Percentiles rank a stretch among this genome's conserved stretches.
Evolutionary conservation across 2,329 filamentous ascomycete genomes (phyloP).

Genomic region (Tolypocladium guangdongense): DNA sequence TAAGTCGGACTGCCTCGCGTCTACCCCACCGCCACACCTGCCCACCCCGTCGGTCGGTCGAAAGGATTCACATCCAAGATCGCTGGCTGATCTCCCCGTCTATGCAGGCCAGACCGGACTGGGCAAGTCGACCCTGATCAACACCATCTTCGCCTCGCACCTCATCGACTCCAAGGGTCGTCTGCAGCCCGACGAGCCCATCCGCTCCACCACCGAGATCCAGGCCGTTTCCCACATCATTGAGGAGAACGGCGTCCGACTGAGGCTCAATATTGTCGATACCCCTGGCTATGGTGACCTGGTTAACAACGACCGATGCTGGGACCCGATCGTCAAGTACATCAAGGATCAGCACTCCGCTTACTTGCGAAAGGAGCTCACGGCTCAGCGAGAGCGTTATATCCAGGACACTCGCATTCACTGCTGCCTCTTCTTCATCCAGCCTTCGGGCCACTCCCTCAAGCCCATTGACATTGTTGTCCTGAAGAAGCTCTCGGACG

Average conservation of each 20-base stretch:
- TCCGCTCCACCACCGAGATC: conserved; percentile 94
- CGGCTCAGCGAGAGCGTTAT: conserved; percentile 96
- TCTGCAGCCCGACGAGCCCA: conserved; percentile 80
- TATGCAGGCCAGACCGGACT: conserved; percentile 85
- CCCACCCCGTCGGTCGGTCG: not conserved
- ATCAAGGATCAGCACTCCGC: conserved; percentile 99
- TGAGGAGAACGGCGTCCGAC: conserved; percentile 96
- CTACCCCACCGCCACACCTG: not conserved
- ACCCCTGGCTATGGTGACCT: conserved; percentile 96
- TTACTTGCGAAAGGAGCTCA: conserved; percentile 98
- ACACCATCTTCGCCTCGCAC: conserved; percentile 99
- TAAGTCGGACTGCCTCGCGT: conserved; percentile 39
- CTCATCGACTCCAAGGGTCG: conserved; percentile 98
- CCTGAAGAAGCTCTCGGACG: conserved; percentile 97
- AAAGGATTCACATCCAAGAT: not conserved
- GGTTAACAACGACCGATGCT: conserved; percentile 99
- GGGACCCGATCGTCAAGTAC: conserved; percentile 99
- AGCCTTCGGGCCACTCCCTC: conserved; percentile 92
- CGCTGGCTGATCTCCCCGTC: conserved; percentile 7
- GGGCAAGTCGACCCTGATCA: conserved; percentile 97
- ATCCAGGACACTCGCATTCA: conserved; percentile 99
- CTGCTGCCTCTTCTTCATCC: conserved; percentile 99
- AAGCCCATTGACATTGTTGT: conserved; percentile 99
- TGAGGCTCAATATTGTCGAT: conserved; percentile 97
- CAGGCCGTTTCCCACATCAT: conserved; percentile 97